Base-by-base conservation (phyloP, 148 eudicot species). In the Oxyria digyna region DNA sequence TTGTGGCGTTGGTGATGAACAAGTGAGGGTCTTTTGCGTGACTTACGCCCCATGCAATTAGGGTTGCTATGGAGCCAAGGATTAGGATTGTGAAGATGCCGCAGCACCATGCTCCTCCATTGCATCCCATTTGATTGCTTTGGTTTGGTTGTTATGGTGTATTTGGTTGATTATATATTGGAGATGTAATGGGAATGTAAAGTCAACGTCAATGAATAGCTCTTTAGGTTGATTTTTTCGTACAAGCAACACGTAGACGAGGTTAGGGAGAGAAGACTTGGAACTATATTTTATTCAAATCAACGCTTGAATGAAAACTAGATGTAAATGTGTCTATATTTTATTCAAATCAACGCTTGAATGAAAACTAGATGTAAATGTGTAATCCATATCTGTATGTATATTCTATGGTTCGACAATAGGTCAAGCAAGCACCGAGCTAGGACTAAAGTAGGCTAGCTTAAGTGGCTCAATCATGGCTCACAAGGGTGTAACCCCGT, bases 21-120 rank as follows among this genome's bases (percentile, higher is more conserved):
- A 74, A 74, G 27, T 73, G 68, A 1, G 81, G 81, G 17, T 71
- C 18, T 10, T 42, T 74, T 2, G 74, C 71, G 23, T 67, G 29
- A 63, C 69, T 66, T 18, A 66, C 69, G 21, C 69, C 27, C 69
- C 69, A 66, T 2, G 69, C 45, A 8, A 66, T 66, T 31, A 66
- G 69, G 14, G 18, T 38, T 6, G 69, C 69, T 26, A 66, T 7
- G 42, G 69, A 45, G 26, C 69, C 69, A 27, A 66, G 69, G 7
- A 66, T 27, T 27, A 66, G 69, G 15, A 66, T 4, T 27, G 43
- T 38, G 26, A 37, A 0, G 5, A 18, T 8, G 43, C 7, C 6
- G 24, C 69, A 66, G 23, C 0, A 8, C 26, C 69, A 66, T 15
- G 11, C 20, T 4, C 2, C 65, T 13, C 0, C 0, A 9, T 2